Conservation (phyloP, 805 yeast genomes). For the Pichia occidentalis region DNA sequence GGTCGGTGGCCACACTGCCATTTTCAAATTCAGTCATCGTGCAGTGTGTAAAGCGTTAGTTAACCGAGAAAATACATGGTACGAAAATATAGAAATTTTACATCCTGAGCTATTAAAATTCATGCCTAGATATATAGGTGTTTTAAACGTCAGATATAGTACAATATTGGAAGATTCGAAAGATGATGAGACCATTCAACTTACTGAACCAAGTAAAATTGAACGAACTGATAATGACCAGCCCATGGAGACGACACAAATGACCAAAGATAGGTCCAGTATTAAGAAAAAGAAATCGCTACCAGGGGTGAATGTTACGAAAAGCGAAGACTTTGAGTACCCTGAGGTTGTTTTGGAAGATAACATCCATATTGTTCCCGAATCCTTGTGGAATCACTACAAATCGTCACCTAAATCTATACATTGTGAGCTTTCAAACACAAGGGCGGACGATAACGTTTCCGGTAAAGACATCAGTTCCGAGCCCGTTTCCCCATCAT, state of each 20-base stretch:
- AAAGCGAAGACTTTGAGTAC: slow-evolving; percentile 19
- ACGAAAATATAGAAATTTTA: slow-evolving; percentile 74
- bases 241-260: background rate
- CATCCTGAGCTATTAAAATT: slow-evolving; percentile 74
- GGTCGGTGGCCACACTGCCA: slow-evolving; percentile 98
- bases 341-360: slow-evolving; percentile 91
- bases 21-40: slow-evolving; percentile 80
- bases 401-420: slow-evolving; percentile 8
- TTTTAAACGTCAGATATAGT: slow-evolving; percentile 79
- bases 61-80: slow-evolving; percentile 85
- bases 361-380: slow-evolving; percentile 86
- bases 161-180: slow-evolving; percentile 25
- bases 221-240: background rate
- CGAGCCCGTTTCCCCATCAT: background rate
- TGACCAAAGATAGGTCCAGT: background rate
- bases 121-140: slow-evolving; percentile 95
- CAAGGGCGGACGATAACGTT: too few species aligned
- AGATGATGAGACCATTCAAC: background rate
- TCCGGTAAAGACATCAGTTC: too few species aligned
- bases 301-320: background rate
- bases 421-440: background rate
- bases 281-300: slow-evolving; percentile 1
- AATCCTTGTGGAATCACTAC: slow-evolving; percentile 61
- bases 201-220: background rate
- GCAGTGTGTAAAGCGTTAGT: slow-evolving; percentile 94